Evolutionary conservation across 208 protist genomes (phyloP).

Genomic region (Leishmania lainsoni): DNA sequence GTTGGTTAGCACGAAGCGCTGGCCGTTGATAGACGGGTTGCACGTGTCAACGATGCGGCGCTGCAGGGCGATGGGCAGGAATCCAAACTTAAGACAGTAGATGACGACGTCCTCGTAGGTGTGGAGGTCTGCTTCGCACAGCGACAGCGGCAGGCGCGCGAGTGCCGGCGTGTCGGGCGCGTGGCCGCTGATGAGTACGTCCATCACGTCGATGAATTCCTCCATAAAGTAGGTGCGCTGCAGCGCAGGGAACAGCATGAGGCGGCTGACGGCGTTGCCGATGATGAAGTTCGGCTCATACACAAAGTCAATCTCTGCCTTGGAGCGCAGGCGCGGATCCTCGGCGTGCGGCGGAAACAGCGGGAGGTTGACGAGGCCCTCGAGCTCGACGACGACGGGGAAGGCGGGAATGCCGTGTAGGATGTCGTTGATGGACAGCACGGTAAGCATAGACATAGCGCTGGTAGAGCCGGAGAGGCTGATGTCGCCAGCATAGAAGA

Average conservation of each 20-base stretch:
- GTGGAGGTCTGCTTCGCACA: conserved; percentile 52
- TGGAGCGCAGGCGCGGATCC: conserved; percentile 53
- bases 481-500: conserved; percentile 80
- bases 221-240: conserved; percentile 82
- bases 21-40: conserved; percentile 65
- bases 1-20: conserved; percentile 84
- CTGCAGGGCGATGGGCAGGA: conserved; percentile 76
- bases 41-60: conserved; percentile 57
- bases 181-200: conserved; percentile 77
- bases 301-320: conserved; percentile 74
- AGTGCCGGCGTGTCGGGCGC: conserved; percentile 59
- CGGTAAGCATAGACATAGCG: conserved; percentile 78
- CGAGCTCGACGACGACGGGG: conserved; percentile 79
- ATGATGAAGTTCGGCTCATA: conserved; percentile 88
- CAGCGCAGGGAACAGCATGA: conserved; percentile 76
- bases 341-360: conserved; percentile 78
- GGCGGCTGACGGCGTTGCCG: conserved; percentile 78
- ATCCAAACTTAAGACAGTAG: conserved; percentile 67
- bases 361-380: conserved; percentile 69
- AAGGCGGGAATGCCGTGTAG: conserved; percentile 64
- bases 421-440: conserved; percentile 75
- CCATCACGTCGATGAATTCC: conserved; percentile 82
- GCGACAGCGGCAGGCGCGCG: conserved; percentile 52
- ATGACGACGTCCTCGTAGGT: conserved; percentile 78
- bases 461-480: conserved; percentile 72